Evolutionary conservation across 345 rosid genomes (phyloP), one percentile per base, ranked within the genome.

Genomic region (Ceriops decandra): DNA sequence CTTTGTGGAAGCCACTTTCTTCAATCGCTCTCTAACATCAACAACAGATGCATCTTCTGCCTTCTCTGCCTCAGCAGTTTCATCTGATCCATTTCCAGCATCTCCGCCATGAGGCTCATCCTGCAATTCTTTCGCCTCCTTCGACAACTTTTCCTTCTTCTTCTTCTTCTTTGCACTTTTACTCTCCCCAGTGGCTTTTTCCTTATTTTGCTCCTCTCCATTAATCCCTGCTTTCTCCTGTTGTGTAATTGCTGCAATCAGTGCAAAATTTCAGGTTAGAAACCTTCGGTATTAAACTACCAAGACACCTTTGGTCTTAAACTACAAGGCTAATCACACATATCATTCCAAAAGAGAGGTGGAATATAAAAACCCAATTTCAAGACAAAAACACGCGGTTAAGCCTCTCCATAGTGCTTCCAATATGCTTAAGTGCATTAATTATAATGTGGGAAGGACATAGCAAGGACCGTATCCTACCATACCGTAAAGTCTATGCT

Each of bases 151-250:
- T 54, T 87, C 93, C 77, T 89, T 85, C 87, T 84, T 84, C 64
- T 88, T 90, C 87, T 92, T 92, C 85, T 85, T 88, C 49, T 87
- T 90, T 0, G 83, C 70, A 69, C 64, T 79, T 83, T 90, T 92
- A 76, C 85, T 77, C 79, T 88, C 92, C 2, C 82, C 87, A 30
- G 80, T 75, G 42, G 69, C 83, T 64, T 54, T 85, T 32, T 83
- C 91, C 73, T 84, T 90, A 82, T 86, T 88, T 66, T 88, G 91
- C 27, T 38, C 72, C 62, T 76, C 83, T 21, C 35, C 52, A 63
- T 64, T 52, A 49, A 2, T 19, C 56, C 64, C 75, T 63, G 32
- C 52, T 21, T 72, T 70, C 73, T 79, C 83, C 61, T 81, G 89
- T 66, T 80, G 79, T 17, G 74, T 72, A 28, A 57, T 72, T 52